These are phyloP conservation scores for Zopfia rhizophila DNA, from an alignment of 2,329 filamentous ascomycete genomes.

Conservation along the genomic window DNA sequence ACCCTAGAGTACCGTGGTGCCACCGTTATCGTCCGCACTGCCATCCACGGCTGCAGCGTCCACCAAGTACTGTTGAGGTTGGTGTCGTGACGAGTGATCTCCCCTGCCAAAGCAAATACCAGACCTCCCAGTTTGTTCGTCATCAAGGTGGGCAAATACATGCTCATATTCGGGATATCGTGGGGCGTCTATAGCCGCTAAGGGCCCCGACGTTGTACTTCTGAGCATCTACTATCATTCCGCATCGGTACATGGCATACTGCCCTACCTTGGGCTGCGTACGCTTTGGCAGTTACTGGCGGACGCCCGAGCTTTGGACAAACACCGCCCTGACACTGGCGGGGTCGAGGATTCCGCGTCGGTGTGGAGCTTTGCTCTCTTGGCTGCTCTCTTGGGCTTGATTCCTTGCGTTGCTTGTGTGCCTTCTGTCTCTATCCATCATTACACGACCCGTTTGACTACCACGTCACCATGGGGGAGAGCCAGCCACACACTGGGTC, in stretches of 20 bases:
- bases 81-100: too few species aligned
- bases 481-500: slow-evolving; percentile 31
- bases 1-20: too few species aligned
- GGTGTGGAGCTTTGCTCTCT: slow-evolving; percentile 35
- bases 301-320: slow-evolving; percentile 32
- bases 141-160: too few species aligned
- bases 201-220: slow-evolving; percentile 27
- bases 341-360: slow-evolving; percentile 40
- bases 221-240: slow-evolving; percentile 26
- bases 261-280: slow-evolving; percentile 34
- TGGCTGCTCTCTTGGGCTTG: slow-evolving; percentile 45
- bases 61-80: too few species aligned
- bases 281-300: slow-evolving; percentile 31
- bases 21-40: too few species aligned
- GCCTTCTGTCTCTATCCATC: slow-evolving; percentile 36
- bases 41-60: too few species aligned
- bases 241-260: slow-evolving; percentile 26
- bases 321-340: slow-evolving; percentile 38
- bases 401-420: slow-evolving; percentile 52
- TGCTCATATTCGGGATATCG: too few species aligned
- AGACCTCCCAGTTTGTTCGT: too few species aligned
- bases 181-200: too few species aligned
- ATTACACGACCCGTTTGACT: slow-evolving; percentile 44
- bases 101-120: too few species aligned
- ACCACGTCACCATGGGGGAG: slow-evolving; percentile 46